These are phyloP conservation scores for Cryptococcus sp. DNA, from an alignment of 1,284 basidiomycete genomes.

Conservation along the genomic window DNA sequence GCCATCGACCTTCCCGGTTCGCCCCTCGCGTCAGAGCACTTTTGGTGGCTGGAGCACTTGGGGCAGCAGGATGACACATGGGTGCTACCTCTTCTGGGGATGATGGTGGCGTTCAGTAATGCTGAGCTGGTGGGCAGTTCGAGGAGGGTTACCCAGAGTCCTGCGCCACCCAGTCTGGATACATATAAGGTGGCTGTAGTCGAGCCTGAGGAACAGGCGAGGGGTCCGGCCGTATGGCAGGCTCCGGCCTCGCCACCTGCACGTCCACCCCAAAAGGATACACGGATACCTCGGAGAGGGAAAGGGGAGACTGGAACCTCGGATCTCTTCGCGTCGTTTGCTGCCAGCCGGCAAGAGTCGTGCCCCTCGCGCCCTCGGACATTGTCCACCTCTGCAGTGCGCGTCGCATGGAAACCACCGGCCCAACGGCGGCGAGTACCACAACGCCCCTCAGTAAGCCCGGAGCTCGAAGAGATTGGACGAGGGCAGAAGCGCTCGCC, in stretches of 20 bases:
- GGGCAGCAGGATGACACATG: constrained; percentile 41
- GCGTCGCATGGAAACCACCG: background rate
- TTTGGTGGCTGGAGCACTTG: constrained; percentile 47
- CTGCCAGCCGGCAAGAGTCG: background rate
- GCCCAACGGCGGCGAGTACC: background rate
- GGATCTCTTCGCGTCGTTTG: too few relatives aligned
- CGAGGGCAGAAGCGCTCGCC: background rate
- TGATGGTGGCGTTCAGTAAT: constrained; percentile 43
- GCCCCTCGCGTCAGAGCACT: constrained; percentile 33
- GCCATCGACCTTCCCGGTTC: constrained; percentile 29
- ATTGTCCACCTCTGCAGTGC: background rate
- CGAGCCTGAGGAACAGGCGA: background rate
- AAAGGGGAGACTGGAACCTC: too few relatives aligned
- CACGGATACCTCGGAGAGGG: too few relatives aligned
- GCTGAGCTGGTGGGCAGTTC: constrained; percentile 35
- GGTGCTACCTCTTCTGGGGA: constrained; percentile 45
- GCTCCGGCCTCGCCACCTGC: too few relatives aligned
- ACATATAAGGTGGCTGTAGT: background rate
- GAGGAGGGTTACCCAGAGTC: constrained; percentile 1
- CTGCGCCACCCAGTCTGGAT: background rate
- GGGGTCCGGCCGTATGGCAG: background rate
- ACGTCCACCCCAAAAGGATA: too few relatives aligned
- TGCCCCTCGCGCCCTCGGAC: background rate
- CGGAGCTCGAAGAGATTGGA: background rate
- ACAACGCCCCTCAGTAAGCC: background rate